Base-by-base conservation (phyloP, 805 yeast genomes). In the Saccharomyces kudriavzevii region DNA sequence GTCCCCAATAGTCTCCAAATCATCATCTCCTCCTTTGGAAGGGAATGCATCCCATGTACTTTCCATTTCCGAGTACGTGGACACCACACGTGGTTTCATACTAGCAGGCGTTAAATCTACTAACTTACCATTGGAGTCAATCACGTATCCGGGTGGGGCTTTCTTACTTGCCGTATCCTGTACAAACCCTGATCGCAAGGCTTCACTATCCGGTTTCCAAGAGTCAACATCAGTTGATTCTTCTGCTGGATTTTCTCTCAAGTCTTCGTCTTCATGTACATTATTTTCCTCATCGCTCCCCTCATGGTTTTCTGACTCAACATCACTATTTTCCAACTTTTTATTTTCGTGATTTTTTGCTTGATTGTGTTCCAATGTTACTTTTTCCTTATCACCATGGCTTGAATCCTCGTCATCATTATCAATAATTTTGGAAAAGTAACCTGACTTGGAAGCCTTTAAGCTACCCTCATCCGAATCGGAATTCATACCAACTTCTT, bases 171-270 rank as follows among this genome's bases (percentile, higher is more conserved):
- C 72, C 69, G 54, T 76, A 59, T 46, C 71, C 31, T 66, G 63
- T 72, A 78, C 56, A 71, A 80, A 47, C 70, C 73, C 52, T 70
- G 77, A 46, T 58, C 70, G 60, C 31, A 57, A 56, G 4, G 67
- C 60, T 31, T 60, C 65, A 22, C 85, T 81, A 59, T 82, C 78
- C 1, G 86, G 86, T 61, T 75, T 77, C 87, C 87, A 82, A 27
- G 53, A 59, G 26, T 51, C 57, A 20, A 62, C 58, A 22, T 64
- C 66, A 24, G 58, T 48, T 6, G 67, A 58, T 43, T 64, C 69
- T 1, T 64, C 48, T 49, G 61, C 66, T 9, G 67, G 58, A 14
- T 58, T 51, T 5, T 58, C 58, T 20, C 50, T 49, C 2, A 43
- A 22, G 4, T 17, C 43, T 11, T 30, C 24, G 25, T 48, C 43